phyloP scores from a whole-genome alignment of 2,329 filamentous ascomycete genomes.

The Cordyceps tenuipes region DNA sequence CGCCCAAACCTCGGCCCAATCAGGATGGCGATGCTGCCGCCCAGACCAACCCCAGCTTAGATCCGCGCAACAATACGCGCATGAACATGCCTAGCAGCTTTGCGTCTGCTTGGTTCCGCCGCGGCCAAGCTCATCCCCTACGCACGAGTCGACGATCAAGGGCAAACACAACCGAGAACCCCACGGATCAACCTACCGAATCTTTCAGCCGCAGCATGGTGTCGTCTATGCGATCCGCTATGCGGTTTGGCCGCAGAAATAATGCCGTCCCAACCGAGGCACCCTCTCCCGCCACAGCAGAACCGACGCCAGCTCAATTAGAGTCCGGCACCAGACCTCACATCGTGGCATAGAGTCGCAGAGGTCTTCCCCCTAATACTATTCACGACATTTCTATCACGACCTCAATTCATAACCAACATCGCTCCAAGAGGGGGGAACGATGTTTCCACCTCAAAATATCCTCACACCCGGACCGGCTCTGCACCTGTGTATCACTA shows the following conservation, averaged over 20 bases:
- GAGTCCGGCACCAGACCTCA: conserved; percentile 30
- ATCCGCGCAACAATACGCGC: conserved; percentile 33
- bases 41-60: conserved; percentile 18
- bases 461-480: neutral
- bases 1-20: conserved; percentile 72
- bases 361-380: neutral
- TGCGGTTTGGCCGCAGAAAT: conserved; percentile 24
- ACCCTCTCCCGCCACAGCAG: conserved; percentile 14
- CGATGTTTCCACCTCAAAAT: neutral
- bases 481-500: neutral
- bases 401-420: neutral
- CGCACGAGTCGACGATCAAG: conserved; percentile 1
- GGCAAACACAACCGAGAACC: neutral
- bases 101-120: conserved; percentile 31
- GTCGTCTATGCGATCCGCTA: conserved; percentile 24
- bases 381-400: neutral
- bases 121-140: conserved; percentile 3
- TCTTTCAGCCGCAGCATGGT: conserved; percentile 20
- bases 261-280: conserved; percentile 15
- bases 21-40: conserved; percentile 33
- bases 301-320: conserved; percentile 37
- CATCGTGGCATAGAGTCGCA: neutral
- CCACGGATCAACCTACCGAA: conserved; percentile 11
- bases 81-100: conserved; percentile 40
- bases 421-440: neutral